Evolutionary conservation across 1,139 yeast species (phyloP), one percentile per base, ranked within the genome.

Genomic region (Geotrichum aggregatum): DNA sequence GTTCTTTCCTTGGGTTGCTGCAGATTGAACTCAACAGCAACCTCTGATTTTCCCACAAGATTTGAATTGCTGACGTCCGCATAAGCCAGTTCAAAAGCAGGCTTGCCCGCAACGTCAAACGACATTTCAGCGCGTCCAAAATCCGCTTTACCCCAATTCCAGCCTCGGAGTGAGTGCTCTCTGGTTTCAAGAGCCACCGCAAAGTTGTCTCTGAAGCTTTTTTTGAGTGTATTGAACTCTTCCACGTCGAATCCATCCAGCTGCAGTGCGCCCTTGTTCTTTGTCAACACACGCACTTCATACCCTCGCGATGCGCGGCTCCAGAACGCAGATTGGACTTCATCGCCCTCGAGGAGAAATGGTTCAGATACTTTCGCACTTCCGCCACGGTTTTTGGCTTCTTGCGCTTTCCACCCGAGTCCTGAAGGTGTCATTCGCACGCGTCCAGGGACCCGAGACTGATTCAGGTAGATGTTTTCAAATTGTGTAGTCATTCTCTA

Each of bases 71-170:
- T 79, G 56, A 92, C 86, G 44, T 79, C 82, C 14, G 77, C 66
- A 67, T 91, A 92, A 3, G 98, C 97, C 45, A 94, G 71, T 70
- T 92, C 98, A 69, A 92, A 92, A 18, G 85, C 80, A 1, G 98
- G 98, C 63, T 86, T 85, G 62, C 89, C 89, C 63, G 87, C 87
- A 34, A 91, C 83, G 54, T 83, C 83, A 71, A 94, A 91, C 31
- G 88, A 79, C 70, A 92, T 75, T 67, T 92, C 98, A 61, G 89
- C 87, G 66, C 96, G 80, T 13, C 95, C 96, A 68, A 94, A 80
- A 67, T 91, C 96, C 10, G 92, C 77, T 58, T 84, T 83, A 52
- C 99, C 99, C 98, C 98, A 92, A 69, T 92, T 92, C 98, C 98
- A 92, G 40, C 99, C 99, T 71, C 97, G 80, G 61, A 92, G 74